Conservation (phyloP, 2,329 filamentous ascomycete genomes). For the Penicillium occitanis region DNA sequence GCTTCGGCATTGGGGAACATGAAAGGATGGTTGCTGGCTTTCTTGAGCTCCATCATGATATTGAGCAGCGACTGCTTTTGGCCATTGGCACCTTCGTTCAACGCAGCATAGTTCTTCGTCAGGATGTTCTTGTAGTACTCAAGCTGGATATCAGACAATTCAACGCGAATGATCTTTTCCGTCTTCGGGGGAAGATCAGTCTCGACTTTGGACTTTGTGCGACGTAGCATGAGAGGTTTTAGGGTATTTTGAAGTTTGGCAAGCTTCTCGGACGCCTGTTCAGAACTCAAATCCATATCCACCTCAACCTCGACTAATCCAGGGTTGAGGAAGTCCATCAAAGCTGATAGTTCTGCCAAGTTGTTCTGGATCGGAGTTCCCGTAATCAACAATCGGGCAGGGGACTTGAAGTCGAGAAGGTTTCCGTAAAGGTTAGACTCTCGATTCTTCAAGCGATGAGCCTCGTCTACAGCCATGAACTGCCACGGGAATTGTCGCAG, state of each 20-base stretch:
- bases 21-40: constrained; percentile 97
- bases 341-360: constrained; percentile 81
- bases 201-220: constrained; percentile 96
- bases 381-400: constrained; percentile 88
- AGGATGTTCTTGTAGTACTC: constrained; percentile 99
- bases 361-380: constrained; percentile 98
- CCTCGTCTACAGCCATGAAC: constrained; percentile 92
- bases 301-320: constrained; percentile 88
- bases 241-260: constrained; percentile 82
- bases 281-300: constrained; percentile 79
- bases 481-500: constrained; percentile 95
- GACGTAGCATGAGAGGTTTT: constrained; percentile 88
- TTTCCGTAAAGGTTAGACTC: constrained; percentile 91
- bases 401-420: constrained; percentile 80
- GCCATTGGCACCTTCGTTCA: constrained; percentile 85
- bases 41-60: constrained; percentile 99
- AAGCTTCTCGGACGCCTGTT: constrained; percentile 82
- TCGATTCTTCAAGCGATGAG: constrained; percentile 92
- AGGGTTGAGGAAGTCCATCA: constrained; percentile 97
- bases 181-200: constrained; percentile 95
- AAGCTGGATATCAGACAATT: constrained; percentile 91
- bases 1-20: constrained; percentile 96
- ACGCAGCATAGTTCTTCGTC: constrained; percentile 89
- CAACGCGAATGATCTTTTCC: constrained; percentile 97
- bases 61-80: constrained; percentile 95